Evolutionary conservation across 2,329 filamentous ascomycete genomes (phyloP), one percentile per base, ranked within the genome.

Genomic region (Proliferodiscus dingleyae): DNA sequence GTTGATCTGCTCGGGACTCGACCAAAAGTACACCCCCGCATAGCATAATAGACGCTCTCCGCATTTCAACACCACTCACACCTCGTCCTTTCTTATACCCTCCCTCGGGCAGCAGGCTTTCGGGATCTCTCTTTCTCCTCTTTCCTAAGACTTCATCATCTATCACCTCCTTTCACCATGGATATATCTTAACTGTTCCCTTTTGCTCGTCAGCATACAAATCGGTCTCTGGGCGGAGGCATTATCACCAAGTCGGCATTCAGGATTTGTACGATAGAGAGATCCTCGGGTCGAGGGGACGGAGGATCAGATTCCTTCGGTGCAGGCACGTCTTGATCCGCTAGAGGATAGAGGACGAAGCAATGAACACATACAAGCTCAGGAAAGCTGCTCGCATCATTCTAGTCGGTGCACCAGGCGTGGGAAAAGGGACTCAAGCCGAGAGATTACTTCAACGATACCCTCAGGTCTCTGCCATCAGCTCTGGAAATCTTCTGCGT

Each of bases 391-490:
- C 93, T 44, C 86, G 93, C 52, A 84, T 97, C 53, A 97, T 98
- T 63, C 81, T 98, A 56, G 81, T 98, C 59, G 93, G 93, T 59
- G 90, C 91, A 42, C 93, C 93, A n/a, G 61, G 61, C 24, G 93
- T 95, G 46, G 93, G 93, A 52, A 98, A 98, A 68, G 93, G 91
- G 52, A 98, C 93, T 3, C 93, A 98, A 71, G 89, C 88, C 41
- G 87, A 95, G 66, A 82, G 93, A 51, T 74, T 98, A 52, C 82
- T 97, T 57, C 74, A 83, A 57, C 82, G 87, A 56, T 98, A 93
- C 64, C 88, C 90, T 3, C 87, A 96, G 62, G 74, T 98, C 37
- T 85, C 88, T 43, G 84, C 89, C 15, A 91, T 98, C 66, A 95
- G 89, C 68, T 95, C 93, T 3, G 93, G 93, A 50, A 91, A 98